Conservation (phyloP, 192 early-diverging fungal genomes). For the Lobosporangium transversale region DNA sequence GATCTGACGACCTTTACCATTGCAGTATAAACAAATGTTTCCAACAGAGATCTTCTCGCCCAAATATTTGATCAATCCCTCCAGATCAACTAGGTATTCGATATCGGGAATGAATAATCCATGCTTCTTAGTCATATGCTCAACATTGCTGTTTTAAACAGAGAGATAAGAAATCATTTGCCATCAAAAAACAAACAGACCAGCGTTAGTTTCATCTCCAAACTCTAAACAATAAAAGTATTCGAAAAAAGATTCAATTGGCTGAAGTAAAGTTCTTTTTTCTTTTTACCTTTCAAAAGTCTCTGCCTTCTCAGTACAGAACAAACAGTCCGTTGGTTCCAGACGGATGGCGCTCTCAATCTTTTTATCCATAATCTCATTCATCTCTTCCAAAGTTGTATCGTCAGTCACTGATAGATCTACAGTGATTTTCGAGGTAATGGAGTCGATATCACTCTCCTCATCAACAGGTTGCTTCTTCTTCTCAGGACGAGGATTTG, state of each 20-base stretch:
- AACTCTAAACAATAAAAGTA: neutral
- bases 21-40: conserved; percentile 96
- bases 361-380: conserved; percentile 85
- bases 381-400: conserved; percentile 65
- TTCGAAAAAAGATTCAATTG: too few species aligned
- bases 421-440: conserved; percentile 43
- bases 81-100: conserved; percentile 89
- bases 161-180: too few species aligned
- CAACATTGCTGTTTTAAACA: conserved; percentile 67
- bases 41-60: conserved; percentile 95
- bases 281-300: conserved; percentile 62
- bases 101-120: conserved; percentile 98
- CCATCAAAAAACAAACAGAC: too few species aligned
- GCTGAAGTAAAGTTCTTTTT: neutral
- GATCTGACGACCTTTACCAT: conserved; percentile 86
- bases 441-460: conserved; percentile 43
- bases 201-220: too few species aligned
- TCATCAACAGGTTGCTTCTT: neutral
- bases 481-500: conserved; percentile 29
- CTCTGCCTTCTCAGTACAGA: conserved; percentile 78
- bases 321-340: conserved; percentile 85
- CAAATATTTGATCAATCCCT: conserved; percentile 90
- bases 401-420: conserved; percentile 60
- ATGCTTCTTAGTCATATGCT: conserved; percentile 92
- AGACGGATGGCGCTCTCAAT: conserved; percentile 76